Evolutionary conservation across 768 basidiomycete genomes (phyloP).

Genomic region (Serendipita sp.): DNA sequence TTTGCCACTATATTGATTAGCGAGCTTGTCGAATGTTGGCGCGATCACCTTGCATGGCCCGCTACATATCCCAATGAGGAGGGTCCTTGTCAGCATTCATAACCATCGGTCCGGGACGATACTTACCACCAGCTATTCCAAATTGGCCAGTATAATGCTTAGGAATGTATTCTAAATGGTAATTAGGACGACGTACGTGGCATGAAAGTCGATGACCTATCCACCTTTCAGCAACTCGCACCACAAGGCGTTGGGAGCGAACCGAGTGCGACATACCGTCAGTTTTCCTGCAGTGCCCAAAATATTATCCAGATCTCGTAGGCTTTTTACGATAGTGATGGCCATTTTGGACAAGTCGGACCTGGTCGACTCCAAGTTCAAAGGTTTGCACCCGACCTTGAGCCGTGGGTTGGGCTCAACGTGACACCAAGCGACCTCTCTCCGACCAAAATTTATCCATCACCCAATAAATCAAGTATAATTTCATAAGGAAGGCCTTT

Average conservation of each 20-base stretch:
- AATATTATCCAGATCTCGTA: background rate
- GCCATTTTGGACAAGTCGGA: background rate
- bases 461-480: background rate
- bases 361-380: background rate
- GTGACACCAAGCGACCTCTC: background rate
- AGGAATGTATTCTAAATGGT: background rate
- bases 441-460: background rate
- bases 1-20: background rate
- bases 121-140: background rate
- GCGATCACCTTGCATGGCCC: constrained; percentile 6
- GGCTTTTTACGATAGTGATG: background rate
- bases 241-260: background rate
- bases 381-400: background rate
- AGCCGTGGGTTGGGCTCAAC: background rate
- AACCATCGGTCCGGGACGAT: background rate
- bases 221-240: no score
- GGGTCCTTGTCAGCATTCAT: background rate
- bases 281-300: background rate
- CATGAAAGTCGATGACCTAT: constrained; percentile 5
- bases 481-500: background rate
- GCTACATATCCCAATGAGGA: background rate
- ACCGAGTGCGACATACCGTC: background rate
- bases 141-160: background rate
- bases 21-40: constrained; percentile 1
- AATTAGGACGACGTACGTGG: background rate